Conservation (phyloP, 1,139 yeast genomes). For the Debaryomyces fabryi region DNA sequence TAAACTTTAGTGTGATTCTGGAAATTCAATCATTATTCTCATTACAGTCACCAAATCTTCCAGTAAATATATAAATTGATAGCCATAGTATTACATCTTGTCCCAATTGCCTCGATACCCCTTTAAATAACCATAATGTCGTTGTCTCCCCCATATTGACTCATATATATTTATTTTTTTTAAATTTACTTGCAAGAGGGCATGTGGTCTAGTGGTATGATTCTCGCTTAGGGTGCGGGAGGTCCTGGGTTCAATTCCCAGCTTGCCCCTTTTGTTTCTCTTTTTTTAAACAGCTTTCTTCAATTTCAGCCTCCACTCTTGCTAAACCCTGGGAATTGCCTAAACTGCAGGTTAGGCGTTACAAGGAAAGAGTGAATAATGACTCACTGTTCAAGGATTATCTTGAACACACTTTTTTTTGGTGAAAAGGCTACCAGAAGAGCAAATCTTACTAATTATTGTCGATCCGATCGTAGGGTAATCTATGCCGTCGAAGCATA, state of each 20-base stretch:
- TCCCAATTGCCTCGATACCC: neutral
- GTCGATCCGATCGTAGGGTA: too few relatives aligned
- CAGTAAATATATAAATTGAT: neutral
- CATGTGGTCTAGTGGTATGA: conserved; percentile 41
- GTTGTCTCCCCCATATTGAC: neutral
- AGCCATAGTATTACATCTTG: neutral
- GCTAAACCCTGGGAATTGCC: neutral
- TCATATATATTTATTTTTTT: neutral
- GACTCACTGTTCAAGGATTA: too few relatives aligned
- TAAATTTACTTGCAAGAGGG: conserved; percentile 18
- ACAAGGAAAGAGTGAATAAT: neutral
- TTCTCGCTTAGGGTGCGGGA: conserved; percentile 42
- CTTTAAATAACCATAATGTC: neutral
- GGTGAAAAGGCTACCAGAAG: too few relatives aligned
- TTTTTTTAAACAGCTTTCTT: conserved; percentile 10
- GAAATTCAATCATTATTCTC: neutral
- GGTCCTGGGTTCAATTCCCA: conserved; percentile 46
- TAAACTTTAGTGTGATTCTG: neutral
- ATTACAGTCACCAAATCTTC: neutral
- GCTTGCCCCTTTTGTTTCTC: conserved; percentile 30
- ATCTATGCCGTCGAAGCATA: too few relatives aligned
- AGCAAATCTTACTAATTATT: too few relatives aligned
- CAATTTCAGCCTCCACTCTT: neutral
- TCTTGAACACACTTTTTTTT: neutral
- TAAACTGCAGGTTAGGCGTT: neutral